Evolutionary conservation across 305 asterid species (phyloP).

Genomic region (Fraxinus greggii): DNA sequence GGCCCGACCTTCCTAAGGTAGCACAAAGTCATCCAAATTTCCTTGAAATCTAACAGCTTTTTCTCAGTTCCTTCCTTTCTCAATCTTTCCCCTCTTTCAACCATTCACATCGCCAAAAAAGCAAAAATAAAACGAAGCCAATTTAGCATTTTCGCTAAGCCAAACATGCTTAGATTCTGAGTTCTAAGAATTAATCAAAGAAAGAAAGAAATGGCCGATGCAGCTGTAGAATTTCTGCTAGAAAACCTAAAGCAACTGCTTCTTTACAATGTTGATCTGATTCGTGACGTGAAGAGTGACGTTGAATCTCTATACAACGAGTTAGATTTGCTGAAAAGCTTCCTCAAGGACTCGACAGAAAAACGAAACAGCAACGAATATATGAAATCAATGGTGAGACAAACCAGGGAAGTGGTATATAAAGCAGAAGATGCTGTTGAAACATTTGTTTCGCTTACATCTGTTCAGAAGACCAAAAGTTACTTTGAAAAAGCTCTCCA

Average conservation of each 20-base stretch:
- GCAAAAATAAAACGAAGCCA: neutral
- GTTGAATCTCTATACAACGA: slow-evolving; percentile 14
- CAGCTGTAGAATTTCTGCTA: slow-evolving; percentile 25
- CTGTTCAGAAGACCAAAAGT: slow-evolving; percentile 18
- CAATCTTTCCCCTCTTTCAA: neutral
- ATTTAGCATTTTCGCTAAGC: neutral
- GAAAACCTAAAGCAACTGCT: slow-evolving; percentile 18
- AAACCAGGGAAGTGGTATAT: slow-evolving; percentile 12
- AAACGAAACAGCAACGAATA: slow-evolving; percentile 4
- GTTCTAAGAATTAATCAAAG: neutral
- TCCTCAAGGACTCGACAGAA: slow-evolving; percentile 21
- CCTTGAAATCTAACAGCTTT: neutral
- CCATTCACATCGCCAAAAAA: neutral
- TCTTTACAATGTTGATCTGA: slow-evolving; percentile 2
- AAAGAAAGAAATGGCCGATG: neutral
- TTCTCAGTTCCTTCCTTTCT: neutral
- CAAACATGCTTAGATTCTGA: neutral
- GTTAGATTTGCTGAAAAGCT: slow-evolving; percentile 7
- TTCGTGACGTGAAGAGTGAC: slow-evolving; percentile 1
- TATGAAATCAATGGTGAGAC: slow-evolving; percentile 17
- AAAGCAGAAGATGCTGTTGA: slow-evolving; percentile 32
- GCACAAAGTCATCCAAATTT: neutral
- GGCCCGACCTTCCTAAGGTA: neutral
- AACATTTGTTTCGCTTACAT: slow-evolving; percentile 6
- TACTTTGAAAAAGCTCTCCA: neutral